These are phyloP conservation scores for Alternaria brassicae DNA, from an alignment of 2,329 filamentous ascomycete species.

Conservation along the genomic window DNA sequence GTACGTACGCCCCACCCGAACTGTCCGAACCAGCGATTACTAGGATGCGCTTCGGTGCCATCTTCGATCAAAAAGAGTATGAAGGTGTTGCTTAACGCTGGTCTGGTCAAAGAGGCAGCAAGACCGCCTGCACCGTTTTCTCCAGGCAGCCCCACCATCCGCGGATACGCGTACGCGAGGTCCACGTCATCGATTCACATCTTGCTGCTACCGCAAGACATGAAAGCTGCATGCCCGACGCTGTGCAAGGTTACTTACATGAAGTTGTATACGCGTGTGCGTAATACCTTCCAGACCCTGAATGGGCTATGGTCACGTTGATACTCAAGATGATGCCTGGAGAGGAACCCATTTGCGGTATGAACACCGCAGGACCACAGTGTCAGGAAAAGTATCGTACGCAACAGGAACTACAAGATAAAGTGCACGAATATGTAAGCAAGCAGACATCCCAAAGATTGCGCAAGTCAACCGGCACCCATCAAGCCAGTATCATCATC, in stretches of 20 bases:
- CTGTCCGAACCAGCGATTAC: slow-evolving; percentile 90
- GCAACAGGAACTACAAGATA: background rate
- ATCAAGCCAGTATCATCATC: background rate
- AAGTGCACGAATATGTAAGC: background rate
- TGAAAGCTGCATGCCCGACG: background rate
- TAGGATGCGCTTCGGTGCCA: slow-evolving; percentile 64
- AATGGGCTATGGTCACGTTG: background rate
- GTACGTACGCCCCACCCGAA: slow-evolving; percentile 85
- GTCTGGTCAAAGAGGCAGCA: slow-evolving; percentile 1
- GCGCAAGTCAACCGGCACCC: background rate
- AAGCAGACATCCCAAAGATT: background rate
- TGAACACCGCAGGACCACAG: background rate
- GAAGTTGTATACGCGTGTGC: background rate
- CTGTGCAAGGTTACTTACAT: background rate
- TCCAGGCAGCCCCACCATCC: slow-evolving; percentile 34
- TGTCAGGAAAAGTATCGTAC: background rate
- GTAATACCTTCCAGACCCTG: background rate
- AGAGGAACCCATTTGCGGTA: background rate
- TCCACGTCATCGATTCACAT: slow-evolving; percentile 30
- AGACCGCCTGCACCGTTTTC: slow-evolving; percentile 6
- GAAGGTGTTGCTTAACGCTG: background rate
- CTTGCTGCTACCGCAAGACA: slow-evolving; percentile 3
- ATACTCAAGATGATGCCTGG: background rate
- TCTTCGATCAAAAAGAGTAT: slow-evolving; percentile 10
- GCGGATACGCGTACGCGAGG: slow-evolving; percentile 35